Base-by-base conservation (phyloP, 441 rosid genomes). In the Brassica hybrid region DNA sequence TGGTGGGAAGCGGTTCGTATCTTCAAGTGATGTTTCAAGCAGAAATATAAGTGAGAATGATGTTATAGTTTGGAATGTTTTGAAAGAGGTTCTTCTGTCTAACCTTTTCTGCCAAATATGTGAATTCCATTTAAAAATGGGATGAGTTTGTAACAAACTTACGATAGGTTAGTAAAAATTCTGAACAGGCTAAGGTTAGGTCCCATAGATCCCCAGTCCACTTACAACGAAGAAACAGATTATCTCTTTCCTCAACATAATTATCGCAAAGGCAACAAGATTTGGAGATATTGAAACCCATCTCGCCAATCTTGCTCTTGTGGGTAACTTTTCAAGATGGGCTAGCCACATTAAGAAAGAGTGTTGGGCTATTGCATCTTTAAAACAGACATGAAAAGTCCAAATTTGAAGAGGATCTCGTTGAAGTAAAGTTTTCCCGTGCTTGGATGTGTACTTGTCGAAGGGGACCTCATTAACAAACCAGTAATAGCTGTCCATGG, bases 11-110 rank as follows among this genome's bases (percentile, higher is more conserved):
- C 88, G 83, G 67, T 91, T 95, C 64, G 79, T 91, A 74, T 93
- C 94, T 76, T 95, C 96, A 10, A 89, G 96, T 76, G 94, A 93
- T 84, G 92, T 93, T 43, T 86, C 90, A 7, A 80, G 89, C 71
- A 78, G 87, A 73, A 91, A 93, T 78, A 82, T 83, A 69, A 95
- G 94, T 52, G 97, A 93, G 82, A 93, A 91, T 68, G 87, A 92
- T 18, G 78, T 93, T 74, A 83, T 88, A 16, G 90, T 90, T 60
- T 95, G 98, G 98, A 97, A 95, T 69, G 67, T 93, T 41, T 70
- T 83, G 0, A 85, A 93, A 61, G 86, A 88, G 79, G 76, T 93
- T 83, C 96, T 93, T 11, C 78, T 93, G 36, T 95, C 98, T 66
- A 90, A 93, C 78, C 1, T 41, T 41, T 43, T 43, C 4, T 12